Evolutionary conservation across 2,329 filamentous ascomycete genomes (phyloP).

Genomic region (Arthrinium phaeospermum): DNA sequence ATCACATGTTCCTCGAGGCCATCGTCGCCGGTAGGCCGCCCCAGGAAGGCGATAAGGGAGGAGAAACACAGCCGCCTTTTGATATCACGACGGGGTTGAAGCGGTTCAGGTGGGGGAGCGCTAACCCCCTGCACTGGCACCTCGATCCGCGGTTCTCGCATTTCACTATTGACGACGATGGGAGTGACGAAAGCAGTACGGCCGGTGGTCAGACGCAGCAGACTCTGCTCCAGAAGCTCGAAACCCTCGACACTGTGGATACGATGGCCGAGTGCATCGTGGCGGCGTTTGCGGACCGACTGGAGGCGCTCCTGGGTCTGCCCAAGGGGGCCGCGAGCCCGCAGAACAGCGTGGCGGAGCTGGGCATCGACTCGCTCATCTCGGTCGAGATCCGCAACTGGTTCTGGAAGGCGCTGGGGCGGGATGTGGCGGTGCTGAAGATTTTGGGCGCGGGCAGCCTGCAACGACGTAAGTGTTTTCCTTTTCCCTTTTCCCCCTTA

Average conservation of each 20-base stretch:
- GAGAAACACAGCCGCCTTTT: constrained; percentile 28
- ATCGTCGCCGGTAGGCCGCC: constrained; percentile 47
- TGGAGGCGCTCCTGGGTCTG: constrained; percentile 41
- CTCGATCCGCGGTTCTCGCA: constrained; percentile 50
- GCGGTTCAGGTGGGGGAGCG: constrained; percentile 41
- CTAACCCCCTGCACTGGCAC: constrained; percentile 48
- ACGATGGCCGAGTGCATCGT: constrained; percentile 35
- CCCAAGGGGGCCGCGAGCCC: constrained; percentile 35
- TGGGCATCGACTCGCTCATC: constrained; percentile 49
- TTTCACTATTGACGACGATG: constrained; percentile 33
- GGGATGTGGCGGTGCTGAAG: constrained; percentile 40
- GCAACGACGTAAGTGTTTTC: constrained; percentile 29
- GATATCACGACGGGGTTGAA: constrained; percentile 48
- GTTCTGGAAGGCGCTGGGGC: constrained; percentile 41
- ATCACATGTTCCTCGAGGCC: constrained; percentile 58
- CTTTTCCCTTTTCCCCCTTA: background rate
- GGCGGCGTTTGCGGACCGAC: constrained; percentile 34
- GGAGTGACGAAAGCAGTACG: constrained; percentile 21
- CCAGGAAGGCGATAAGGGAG: background rate
- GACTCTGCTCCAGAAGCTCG: constrained; percentile 38
- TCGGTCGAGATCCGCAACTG: constrained; percentile 48
- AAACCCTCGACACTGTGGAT: constrained; percentile 27
- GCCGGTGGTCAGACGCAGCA: constrained; percentile 21
- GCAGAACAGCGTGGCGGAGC: constrained; percentile 41
- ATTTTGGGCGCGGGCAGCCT: constrained; percentile 37